phyloP scores from a whole-genome alignment of 768 basidiomycete species.

The Saitozyma podzolica region DNA sequence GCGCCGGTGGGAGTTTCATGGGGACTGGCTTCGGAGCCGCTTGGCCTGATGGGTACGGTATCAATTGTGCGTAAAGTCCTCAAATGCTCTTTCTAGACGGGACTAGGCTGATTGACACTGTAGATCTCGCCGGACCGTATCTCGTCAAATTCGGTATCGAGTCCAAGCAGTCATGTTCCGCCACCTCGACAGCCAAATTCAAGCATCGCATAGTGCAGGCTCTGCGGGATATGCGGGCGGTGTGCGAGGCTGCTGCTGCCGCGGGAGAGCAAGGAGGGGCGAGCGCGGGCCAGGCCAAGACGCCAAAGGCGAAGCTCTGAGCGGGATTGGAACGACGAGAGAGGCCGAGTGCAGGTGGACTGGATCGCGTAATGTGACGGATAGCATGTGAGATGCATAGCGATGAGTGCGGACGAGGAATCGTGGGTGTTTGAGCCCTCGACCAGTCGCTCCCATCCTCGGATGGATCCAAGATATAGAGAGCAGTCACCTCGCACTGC shows the following conservation, averaged over 20 bases:
- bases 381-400: no score
- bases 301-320: no score
- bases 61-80: conserved; percentile 90
- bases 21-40: conserved; percentile 89
- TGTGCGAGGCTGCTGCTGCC: conserved; percentile 56
- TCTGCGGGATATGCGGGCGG: conserved; percentile 66
- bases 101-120: neutral
- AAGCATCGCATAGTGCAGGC: conserved; percentile 64
- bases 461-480: no score
- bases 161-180: conserved; percentile 69
- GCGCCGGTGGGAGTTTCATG: conserved; percentile 78
- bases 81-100: neutral
- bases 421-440: no score
- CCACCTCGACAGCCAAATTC: conserved; percentile 71
- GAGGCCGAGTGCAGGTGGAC: no score
- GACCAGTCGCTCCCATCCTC: no score
- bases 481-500: no score
- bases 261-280: no score
- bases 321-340: no score
- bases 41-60: conserved; percentile 85
- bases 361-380: no score
- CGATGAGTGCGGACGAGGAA: no score
- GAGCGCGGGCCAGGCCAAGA: no score
- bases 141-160: conserved; percentile 91
- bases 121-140: conserved; percentile 77